Evolutionary conservation across 2,329 filamentous ascomycete genomes (phyloP).

Genomic region (Fusarium humuli): DNA sequence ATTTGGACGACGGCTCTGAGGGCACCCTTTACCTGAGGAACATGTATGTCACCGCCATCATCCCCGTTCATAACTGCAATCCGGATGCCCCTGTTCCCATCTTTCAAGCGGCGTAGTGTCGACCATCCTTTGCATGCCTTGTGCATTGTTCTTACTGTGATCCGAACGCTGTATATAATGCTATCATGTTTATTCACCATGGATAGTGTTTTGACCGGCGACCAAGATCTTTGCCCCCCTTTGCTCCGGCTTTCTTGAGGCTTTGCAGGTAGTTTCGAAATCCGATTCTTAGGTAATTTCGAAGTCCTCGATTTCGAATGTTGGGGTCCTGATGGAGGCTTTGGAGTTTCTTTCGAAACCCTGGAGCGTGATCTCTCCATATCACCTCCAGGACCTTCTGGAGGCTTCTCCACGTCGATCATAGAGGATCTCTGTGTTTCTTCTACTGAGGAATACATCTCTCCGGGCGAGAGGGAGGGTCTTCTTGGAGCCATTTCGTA

Average conservation of each 20-base stretch:
- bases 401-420: not conserved
- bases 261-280: not conserved
- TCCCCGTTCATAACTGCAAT: not conserved
- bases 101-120: not conserved
- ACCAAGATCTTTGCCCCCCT: not conserved
- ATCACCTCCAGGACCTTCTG: not conserved
- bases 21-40: not conserved
- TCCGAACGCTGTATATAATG: not conserved
- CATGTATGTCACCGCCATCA: not conserved
- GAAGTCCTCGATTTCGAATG: not conserved
- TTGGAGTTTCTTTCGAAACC: not conserved
- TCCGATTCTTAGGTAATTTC: not conserved
- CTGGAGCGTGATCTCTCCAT: not conserved
- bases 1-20: slow-evolving; percentile 16
- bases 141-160: not conserved
- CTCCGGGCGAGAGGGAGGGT: not conserved
- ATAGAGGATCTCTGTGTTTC: not conserved
- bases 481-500: not conserved
- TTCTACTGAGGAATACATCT: not conserved
- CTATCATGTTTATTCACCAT: not conserved
- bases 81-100: not conserved
- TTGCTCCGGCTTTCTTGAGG: not conserved
- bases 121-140: not conserved
- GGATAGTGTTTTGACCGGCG: not conserved
- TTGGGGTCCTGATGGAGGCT: not conserved